Evolutionary conservation across 2,329 filamentous ascomycete species (phyloP).

Genomic region (Diaporthe ampelina): DNA sequence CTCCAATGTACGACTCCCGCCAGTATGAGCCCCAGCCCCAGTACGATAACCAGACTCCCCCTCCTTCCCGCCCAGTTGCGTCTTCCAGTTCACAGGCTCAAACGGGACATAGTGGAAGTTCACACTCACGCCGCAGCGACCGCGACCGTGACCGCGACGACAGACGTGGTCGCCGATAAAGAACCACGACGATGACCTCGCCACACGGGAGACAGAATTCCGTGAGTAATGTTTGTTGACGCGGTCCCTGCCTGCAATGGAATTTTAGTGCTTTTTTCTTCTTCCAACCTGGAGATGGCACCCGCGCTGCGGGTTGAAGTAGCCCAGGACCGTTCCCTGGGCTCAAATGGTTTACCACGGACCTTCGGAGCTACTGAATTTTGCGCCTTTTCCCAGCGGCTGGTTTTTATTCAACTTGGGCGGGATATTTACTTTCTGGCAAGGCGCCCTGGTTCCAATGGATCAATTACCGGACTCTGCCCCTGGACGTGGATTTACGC

Average conservation of each 20-base stretch:
- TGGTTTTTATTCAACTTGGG: constrained; percentile 28
- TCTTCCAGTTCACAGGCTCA: constrained; percentile 42
- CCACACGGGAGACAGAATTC: constrained; percentile 31
- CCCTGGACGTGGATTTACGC: constrained; percentile 40
- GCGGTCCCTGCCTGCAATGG: constrained; percentile 38
- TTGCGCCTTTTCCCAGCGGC: constrained; percentile 30
- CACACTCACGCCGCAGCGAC: constrained; percentile 40
- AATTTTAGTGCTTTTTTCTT: constrained; percentile 16
- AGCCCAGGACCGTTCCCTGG: constrained; percentile 17
- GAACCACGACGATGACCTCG: constrained; percentile 43
- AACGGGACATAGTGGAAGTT: constrained; percentile 42
- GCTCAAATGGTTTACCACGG: constrained; percentile 2
- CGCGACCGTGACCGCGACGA: constrained; percentile 39
- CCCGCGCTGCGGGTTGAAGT: constrained; percentile 33
- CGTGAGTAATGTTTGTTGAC: constrained; percentile 40
- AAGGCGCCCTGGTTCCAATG: constrained; percentile 34
- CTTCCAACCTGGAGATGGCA: constrained; percentile 37
- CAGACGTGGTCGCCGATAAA: constrained; percentile 43
- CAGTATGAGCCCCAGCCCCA: constrained; percentile 40
- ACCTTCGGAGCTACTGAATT: constrained; percentile 33
- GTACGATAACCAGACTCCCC: constrained; percentile 39
- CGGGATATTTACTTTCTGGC: constrained; percentile 33
- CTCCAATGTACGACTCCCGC: constrained; percentile 41
- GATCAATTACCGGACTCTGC: constrained; percentile 23
- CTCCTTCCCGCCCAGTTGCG: constrained; percentile 39